Evolutionary conservation across 1,284 basidiomycete species (phyloP).

Genomic region (Cryptococcus neoformans): DNA sequence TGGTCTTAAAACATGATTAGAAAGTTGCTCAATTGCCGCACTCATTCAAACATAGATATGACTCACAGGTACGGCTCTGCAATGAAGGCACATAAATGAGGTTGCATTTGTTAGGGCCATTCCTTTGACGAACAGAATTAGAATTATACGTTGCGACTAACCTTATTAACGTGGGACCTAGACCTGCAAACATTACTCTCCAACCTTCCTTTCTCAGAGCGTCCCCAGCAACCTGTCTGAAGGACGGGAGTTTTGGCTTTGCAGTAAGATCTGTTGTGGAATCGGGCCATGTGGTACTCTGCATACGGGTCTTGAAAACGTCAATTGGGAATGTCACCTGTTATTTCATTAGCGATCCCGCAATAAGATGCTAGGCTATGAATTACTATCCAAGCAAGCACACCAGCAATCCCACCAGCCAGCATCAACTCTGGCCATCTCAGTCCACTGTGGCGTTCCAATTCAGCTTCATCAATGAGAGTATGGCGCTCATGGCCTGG

Average conservation of each 20-base stretch:
- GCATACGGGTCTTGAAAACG: constrained; percentile 81
- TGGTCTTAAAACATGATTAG: constrained; percentile 24
- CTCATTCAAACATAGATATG: background rate
- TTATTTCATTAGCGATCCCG: background rate
- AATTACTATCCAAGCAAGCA: constrained; percentile 49
- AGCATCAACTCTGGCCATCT: constrained; percentile 63
- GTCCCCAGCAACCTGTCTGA: constrained; percentile 40
- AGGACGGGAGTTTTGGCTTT: background rate
- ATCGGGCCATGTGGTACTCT: constrained; percentile 48
- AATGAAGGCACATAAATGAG: background rate
- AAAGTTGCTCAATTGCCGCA: background rate
- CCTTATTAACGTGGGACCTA: constrained; percentile 75
- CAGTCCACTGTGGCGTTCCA: constrained; percentile 50
- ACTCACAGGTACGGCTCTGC: constrained; percentile 36
- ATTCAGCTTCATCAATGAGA: constrained; percentile 54
- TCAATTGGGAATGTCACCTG: constrained; percentile 74
- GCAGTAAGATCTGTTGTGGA: too few species aligned
- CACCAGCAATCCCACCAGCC: constrained; percentile 75
- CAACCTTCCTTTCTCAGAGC: constrained; percentile 65
- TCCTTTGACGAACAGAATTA: background rate
- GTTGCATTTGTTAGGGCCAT: background rate
- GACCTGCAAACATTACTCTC: constrained; percentile 67
- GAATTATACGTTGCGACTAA: constrained; percentile 45
- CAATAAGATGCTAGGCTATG: background rate
- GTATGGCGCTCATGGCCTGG: constrained; percentile 36